A percentile compares a stretch with the other conserved stretches of the same genome.
Evolutionary conservation across 495 filamentous ascomycete genomes (phyloP).

Genomic region (Penicillium robsamsonii): DNA sequence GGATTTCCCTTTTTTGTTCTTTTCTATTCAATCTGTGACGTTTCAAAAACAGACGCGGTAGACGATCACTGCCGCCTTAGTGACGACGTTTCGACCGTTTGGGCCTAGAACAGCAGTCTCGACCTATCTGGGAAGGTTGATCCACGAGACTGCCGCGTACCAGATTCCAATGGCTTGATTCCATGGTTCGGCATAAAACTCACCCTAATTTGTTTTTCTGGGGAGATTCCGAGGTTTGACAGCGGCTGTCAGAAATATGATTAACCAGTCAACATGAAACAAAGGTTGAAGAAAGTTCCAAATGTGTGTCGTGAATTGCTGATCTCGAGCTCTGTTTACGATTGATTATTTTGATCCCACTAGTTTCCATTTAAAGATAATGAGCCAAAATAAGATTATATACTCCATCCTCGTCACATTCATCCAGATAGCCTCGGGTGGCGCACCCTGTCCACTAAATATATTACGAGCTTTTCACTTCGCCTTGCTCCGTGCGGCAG

Average conservation of each 20-base stretch:
- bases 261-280: background rate
- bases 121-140: too few species aligned
- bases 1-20: background rate
- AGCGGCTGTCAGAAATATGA: conserved; percentile 10
- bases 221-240: conserved; percentile 24
- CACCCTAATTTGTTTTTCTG: conserved; percentile 21
- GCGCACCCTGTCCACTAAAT: background rate
- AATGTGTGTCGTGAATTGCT: background rate
- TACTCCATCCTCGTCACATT: conserved; percentile 5
- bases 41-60: conserved; percentile 22
- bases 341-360: too few species aligned
- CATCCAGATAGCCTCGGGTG: background rate
- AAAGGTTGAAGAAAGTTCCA: too few species aligned
- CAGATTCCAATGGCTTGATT: background rate
- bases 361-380: background rate
- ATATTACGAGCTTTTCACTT: conserved; percentile 3
- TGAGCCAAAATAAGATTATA: background rate
- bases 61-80: conserved; percentile 20
- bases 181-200: conserved; percentile 12
- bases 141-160: background rate
- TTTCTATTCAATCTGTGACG: conserved; percentile 19
- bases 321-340: background rate
- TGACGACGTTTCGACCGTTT: too few species aligned
- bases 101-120: conserved; percentile 13
- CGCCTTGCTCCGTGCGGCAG: conserved; percentile 26